Percentiles rank a stretch among this genome's conserved stretches.
Evolutionary conservation across 257 asterid genomes (phyloP).

Genomic region (Fraxinus pennsylvanica): DNA sequence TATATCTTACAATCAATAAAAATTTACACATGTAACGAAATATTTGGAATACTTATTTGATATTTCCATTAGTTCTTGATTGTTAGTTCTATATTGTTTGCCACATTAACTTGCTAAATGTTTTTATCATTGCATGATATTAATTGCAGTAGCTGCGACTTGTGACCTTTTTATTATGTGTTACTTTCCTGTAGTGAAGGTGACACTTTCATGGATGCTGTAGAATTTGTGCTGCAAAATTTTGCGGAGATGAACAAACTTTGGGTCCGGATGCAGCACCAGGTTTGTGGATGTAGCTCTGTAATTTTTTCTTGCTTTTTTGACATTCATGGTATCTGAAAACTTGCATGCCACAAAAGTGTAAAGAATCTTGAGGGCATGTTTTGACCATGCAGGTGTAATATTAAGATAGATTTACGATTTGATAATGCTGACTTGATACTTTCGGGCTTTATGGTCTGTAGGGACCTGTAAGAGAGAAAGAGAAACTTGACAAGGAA

Average conservation of each 20-base stretch:
- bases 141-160: slow-evolving; percentile 16
- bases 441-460: slow-evolving; percentile 79
- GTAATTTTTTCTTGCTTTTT: slow-evolving; percentile 20
- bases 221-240: slow-evolving; percentile 95
- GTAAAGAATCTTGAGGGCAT: slow-evolving; percentile 58
- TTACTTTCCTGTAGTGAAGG: slow-evolving; percentile 68
- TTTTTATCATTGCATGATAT: slow-evolving; percentile 14
- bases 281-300: slow-evolving; percentile 52
- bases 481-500: slow-evolving; percentile 92
- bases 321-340: slow-evolving; percentile 46
- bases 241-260: slow-evolving; percentile 97
- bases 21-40: not conserved
- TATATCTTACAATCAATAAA: not conserved
- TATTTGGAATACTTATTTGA: slow-evolving; percentile 17
- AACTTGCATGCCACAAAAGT: slow-evolving; percentile 52
- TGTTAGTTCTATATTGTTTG: slow-evolving; percentile 1
- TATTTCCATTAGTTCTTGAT: not conserved
- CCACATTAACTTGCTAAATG: slow-evolving; percentile 5
- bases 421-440: slow-evolving; percentile 80
- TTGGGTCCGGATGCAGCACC: slow-evolving; percentile 98
- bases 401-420: slow-evolving; percentile 72
- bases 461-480: slow-evolving; percentile 93
- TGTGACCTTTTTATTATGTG: slow-evolving; percentile 27
- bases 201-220: slow-evolving; percentile 96
- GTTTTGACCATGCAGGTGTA: slow-evolving; percentile 80